These are phyloP conservation scores for Chloris gayana DNA, from an alignment of 176 grass and related monocot genomes.

Conservation along the genomic window DNA sequence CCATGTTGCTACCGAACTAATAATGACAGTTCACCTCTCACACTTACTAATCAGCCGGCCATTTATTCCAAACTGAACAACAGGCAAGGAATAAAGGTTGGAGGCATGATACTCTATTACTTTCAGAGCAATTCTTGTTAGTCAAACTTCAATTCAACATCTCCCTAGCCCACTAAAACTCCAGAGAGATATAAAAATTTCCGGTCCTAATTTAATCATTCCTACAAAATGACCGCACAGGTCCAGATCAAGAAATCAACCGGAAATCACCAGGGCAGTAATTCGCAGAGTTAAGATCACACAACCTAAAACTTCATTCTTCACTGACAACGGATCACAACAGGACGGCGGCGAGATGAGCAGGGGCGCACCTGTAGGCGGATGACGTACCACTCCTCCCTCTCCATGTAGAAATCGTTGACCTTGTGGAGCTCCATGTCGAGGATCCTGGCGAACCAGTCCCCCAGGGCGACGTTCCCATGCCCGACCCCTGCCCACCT, in stretches of 20 bases:
- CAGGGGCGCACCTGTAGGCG: constrained; percentile 68
- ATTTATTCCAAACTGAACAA: neutral
- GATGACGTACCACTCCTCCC: constrained; percentile 96
- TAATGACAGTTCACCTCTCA: neutral
- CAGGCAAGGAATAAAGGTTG: neutral
- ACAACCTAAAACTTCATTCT: neutral
- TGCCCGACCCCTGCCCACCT: neutral
- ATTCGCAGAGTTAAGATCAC: neutral
- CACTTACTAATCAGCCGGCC: neutral
- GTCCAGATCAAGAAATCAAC: neutral
- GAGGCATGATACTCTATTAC: neutral
- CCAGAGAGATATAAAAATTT: neutral
- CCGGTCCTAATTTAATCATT: neutral
- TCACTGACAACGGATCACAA: neutral
- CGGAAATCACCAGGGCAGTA: neutral
- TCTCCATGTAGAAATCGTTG: constrained; percentile 98
- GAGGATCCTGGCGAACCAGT: constrained; percentile 80
- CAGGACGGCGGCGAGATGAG: neutral
- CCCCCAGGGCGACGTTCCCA: constrained; percentile 44
- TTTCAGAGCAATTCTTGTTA: neutral
- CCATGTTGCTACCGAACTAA: neutral
- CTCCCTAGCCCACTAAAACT: neutral
- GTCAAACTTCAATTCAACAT: neutral
- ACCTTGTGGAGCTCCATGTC: constrained; percentile 87
- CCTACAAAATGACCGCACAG: neutral